phyloP scores from a whole-genome alignment of 257 asterid species.

The Prunella vulgaris region DNA sequence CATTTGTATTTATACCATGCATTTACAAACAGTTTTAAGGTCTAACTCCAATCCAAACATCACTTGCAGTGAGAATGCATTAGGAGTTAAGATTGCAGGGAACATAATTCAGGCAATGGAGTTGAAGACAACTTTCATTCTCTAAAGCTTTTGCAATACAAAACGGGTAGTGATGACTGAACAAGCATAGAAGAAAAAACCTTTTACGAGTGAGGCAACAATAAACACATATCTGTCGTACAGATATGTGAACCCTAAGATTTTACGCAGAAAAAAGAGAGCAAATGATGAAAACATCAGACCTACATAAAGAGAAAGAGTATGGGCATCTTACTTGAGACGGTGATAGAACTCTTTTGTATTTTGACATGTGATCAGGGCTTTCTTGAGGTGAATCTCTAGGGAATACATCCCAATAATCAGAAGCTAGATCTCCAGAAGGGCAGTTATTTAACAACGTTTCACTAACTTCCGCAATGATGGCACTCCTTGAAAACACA shows the following conservation, averaged over 20 bases:
- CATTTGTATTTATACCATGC: not conserved
- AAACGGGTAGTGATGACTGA: not conserved
- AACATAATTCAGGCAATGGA: not conserved
- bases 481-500: slow-evolving; percentile 60
- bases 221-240: not conserved
- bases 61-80: not conserved
- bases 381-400: slow-evolving; percentile 46
- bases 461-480: slow-evolving; percentile 64
- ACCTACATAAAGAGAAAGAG: slow-evolving; percentile 18
- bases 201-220: slow-evolving; percentile 5
- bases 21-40: slow-evolving; percentile 1
- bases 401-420: slow-evolving; percentile 86
- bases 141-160: not conserved
- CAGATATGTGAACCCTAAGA: not conserved
- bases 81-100: not conserved
- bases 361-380: slow-evolving; percentile 23
- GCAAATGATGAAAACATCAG: not conserved
- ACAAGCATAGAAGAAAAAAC: not conserved
- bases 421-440: slow-evolving; percentile 42
- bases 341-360: slow-evolving; percentile 58
- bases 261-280: not conserved
- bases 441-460: slow-evolving; percentile 20
- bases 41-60: not conserved
- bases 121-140: not conserved
- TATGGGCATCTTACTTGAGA: slow-evolving; percentile 57